Percentiles rank a stretch among this genome's conserved stretches.
Evolutionary conservation across 495 filamentous ascomycete species (phyloP).

Genomic region (Beverwykella pulmonaria): DNA sequence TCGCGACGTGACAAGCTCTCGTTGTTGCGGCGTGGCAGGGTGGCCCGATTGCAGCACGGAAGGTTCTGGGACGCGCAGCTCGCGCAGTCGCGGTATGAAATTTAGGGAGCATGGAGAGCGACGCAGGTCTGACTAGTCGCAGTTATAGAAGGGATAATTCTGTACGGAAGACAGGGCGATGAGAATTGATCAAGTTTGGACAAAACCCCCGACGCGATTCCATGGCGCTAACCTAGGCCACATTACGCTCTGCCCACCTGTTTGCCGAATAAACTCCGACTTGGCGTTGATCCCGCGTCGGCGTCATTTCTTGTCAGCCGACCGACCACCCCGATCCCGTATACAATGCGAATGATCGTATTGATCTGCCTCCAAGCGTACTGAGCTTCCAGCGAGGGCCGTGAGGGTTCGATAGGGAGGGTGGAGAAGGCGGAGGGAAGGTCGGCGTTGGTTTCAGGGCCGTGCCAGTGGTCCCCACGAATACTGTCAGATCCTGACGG

Average conservation of each 20-base stretch:
- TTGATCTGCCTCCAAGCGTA: too few relatives aligned
- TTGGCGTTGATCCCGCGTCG: too few relatives aligned
- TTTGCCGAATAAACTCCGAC: background rate
- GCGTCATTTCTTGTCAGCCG: too few relatives aligned
- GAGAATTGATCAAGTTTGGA: too few relatives aligned
- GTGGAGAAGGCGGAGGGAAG: background rate
- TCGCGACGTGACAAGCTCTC: slow-evolving; percentile 22
- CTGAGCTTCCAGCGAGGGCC: too few relatives aligned
- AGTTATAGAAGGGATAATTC: background rate
- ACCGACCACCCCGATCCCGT: too few relatives aligned
- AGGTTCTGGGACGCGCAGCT: background rate
- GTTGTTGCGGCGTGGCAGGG: slow-evolving; percentile 16
- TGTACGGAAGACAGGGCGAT: background rate
- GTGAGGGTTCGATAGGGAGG: too few relatives aligned
- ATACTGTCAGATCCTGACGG: too few relatives aligned
- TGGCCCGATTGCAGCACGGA: slow-evolving; percentile 7
- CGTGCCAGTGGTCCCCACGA: too few relatives aligned
- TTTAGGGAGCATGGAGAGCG: slow-evolving; percentile 1
- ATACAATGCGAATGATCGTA: too few relatives aligned
- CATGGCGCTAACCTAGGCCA: too few relatives aligned
- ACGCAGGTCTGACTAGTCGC: background rate
- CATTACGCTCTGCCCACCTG: background rate
- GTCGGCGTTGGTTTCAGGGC: background rate
- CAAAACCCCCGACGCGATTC: too few relatives aligned
- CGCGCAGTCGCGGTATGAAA: background rate